Base-by-base conservation (phyloP, 2,329 filamentous ascomycete species). In the Epichloe brachyelytri region DNA sequence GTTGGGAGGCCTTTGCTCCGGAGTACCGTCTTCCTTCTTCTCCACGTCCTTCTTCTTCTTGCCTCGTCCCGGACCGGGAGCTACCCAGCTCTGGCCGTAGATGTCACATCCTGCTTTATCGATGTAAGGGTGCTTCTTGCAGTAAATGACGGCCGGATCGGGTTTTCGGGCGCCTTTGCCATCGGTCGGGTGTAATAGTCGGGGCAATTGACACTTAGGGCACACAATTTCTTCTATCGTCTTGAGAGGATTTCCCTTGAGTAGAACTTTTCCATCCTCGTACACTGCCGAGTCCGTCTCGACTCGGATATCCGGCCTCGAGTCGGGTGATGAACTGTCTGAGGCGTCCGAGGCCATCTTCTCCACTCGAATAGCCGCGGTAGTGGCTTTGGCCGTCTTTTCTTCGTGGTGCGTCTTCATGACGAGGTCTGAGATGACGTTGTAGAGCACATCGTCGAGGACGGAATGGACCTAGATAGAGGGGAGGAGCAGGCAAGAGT, bases 1-100 rank as follows among this genome's bases (percentile, higher is more conserved):
- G 58, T 83, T 82, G 8, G 76, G 71, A 11, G 79, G 78, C 19
- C 76, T 70, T 53, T 79, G 74, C 54, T 80, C 79, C 5, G 76
- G 68, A 11, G 69, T 68, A 44, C 71, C 67, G 47, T 70, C 68
- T 58, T 71, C 67, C 66, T 73, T 79, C 71, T 79, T 81, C 64
- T 82, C 79, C 71, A 82, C 81, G 64, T 83, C 85, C 74, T 86
- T 88, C 76, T 85, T 88, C 72, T 86, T 86, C 71, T 86, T 86
- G 54, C 85, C 85, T 54, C 84, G 77, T 14, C 81, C 81, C 20
- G 82, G 81, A 0, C 78, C 78, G 20, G 84, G 83, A 17, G 81
- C 82, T 14, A 86, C 82, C 77, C 86, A 90, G 30, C 84, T 86
- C 66, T 89, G 87, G 48, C 85, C 86, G 66, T 89, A 89, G 56